A percentile compares a stretch with the other conserved stretches of the same genome.
Conservation (phyloP, 768 basidiomycete genomes). For the Holtermannia corniformis region DNA sequence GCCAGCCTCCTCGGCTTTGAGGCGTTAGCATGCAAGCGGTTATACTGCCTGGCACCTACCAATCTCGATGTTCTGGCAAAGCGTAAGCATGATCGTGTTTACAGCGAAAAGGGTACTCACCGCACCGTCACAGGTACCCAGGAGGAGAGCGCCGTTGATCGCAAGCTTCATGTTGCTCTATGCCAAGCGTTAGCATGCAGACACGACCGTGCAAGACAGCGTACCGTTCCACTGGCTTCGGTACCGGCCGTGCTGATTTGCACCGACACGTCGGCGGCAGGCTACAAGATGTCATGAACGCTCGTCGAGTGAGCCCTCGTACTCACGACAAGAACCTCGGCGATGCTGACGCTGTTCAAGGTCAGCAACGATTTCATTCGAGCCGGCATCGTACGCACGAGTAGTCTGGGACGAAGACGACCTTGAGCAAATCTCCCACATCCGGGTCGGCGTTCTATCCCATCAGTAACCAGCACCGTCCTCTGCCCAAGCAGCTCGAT, state of each 20-base stretch:
- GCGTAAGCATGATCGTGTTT: background rate
- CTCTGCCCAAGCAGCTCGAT: background rate
- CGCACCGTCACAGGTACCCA: constrained; percentile 83
- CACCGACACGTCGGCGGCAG: constrained; percentile 84
- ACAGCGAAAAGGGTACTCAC: no score
- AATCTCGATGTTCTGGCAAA: background rate
- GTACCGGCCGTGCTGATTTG: constrained; percentile 98
- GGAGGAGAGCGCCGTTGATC: constrained; percentile 75
- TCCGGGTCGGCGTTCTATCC: constrained; percentile 62
- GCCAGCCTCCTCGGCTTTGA: constrained; percentile 82
- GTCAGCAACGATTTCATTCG: background rate
- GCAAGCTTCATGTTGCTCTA: constrained; percentile 54
- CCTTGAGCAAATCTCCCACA: constrained; percentile 65
- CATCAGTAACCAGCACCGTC: background rate
- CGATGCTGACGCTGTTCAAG: constrained; percentile 33
- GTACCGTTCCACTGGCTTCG: constrained; percentile 48
- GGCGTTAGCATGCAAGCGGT: background rate
- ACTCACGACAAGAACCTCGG: constrained; percentile 42
- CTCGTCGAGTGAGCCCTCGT: no score
- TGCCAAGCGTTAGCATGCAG: constrained; percentile 58
- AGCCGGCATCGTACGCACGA: constrained; percentile 38
- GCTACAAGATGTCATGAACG: no score
- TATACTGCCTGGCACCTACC: background rate
- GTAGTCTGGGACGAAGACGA: constrained; percentile 97
- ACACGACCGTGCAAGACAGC: constrained; percentile 50